phyloP scores from a whole-genome alignment of 148 eudicot genomes.

The Arbutus unedo region DNA sequence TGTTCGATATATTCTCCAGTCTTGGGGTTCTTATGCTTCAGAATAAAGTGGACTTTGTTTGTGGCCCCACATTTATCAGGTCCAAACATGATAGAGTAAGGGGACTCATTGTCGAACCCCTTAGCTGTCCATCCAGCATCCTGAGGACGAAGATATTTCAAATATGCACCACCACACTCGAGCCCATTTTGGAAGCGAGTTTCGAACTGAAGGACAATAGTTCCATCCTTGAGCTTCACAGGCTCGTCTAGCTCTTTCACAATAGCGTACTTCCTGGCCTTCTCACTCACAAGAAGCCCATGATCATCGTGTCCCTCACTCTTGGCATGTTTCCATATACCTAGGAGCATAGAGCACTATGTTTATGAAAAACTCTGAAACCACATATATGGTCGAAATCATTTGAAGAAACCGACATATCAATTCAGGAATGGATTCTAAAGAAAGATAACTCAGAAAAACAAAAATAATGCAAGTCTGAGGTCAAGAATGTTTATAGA shows the following conservation, averaged over 20 bases:
- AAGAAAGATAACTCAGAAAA: not conserved
- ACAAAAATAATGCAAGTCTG: not conserved
- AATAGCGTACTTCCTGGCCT: conserved; percentile 86
- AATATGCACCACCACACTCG: conserved; percentile 87
- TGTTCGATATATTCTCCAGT: conserved; percentile 81
- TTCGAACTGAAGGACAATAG: conserved; percentile 79
- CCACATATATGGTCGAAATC: not conserved
- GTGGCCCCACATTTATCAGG: conserved; percentile 94
- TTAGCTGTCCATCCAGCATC: conserved; percentile 80
- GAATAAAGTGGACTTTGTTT: conserved; percentile 94
- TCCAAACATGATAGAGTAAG: conserved; percentile 86
- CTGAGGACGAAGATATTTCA: conserved; percentile 88
- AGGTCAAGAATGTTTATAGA: not conserved
- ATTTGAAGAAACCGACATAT: not conserved
- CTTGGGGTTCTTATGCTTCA: conserved; percentile 92
- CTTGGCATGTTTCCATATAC: conserved; percentile 83
- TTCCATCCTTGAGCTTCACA: conserved; percentile 55
- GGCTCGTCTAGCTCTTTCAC: conserved; percentile 84
- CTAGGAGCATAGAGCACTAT: conserved; percentile 29
- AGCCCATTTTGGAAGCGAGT: conserved; percentile 83
- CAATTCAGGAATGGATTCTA: not conserved
- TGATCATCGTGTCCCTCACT: conserved; percentile 94
- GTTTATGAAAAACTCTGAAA: not conserved
- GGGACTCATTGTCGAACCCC: conserved; percentile 75
- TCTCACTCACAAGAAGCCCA: conserved; percentile 94